phyloP scores from a whole-genome alignment of 2,329 filamentous ascomycete genomes.

The Monosporascus sp. region DNA sequence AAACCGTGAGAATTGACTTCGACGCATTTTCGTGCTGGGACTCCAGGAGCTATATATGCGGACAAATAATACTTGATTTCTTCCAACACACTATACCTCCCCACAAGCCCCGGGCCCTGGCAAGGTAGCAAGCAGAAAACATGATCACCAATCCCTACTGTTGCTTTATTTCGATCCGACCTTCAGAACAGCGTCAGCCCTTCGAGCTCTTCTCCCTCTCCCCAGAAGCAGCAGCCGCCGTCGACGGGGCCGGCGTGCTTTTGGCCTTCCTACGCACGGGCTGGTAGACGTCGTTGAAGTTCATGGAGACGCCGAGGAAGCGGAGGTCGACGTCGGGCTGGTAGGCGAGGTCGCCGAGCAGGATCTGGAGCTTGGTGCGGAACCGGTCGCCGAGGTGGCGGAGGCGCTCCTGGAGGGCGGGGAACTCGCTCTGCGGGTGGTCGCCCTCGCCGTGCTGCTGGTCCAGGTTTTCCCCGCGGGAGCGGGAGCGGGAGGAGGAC shows the following conservation, averaged over 20 bases:
- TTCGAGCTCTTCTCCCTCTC: conserved; percentile 4
- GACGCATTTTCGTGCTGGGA: no score
- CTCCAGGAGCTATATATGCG: no score
- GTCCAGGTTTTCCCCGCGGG: neutral
- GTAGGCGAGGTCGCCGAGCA: conserved; percentile 86
- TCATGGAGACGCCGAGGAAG: conserved; percentile 95
- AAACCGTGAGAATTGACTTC: no score
- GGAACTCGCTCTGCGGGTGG: conserved; percentile 61
- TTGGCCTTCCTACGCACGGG: conserved; percentile 62
- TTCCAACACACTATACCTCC: no score
- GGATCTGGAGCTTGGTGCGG: conserved; percentile 66
- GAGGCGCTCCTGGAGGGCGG: conserved; percentile 69
- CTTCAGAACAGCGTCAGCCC: no score
- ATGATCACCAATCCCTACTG: no score
- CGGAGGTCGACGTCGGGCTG: conserved; percentile 94
- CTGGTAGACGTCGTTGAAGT: conserved; percentile 96
- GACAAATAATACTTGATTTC: no score
- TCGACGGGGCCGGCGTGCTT: conserved; percentile 15
- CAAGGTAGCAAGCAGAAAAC: no score
- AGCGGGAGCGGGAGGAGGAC: conserved; percentile 1
- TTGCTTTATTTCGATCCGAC: no score
- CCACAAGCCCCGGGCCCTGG: no score
- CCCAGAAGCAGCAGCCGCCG: neutral
- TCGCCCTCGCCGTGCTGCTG: conserved; percentile 38
- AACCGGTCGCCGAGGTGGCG: conserved; percentile 70